Conservation (phyloP, 371 early-diverging fungal genomes). For the Dichotomocladium elegans region DNA sequence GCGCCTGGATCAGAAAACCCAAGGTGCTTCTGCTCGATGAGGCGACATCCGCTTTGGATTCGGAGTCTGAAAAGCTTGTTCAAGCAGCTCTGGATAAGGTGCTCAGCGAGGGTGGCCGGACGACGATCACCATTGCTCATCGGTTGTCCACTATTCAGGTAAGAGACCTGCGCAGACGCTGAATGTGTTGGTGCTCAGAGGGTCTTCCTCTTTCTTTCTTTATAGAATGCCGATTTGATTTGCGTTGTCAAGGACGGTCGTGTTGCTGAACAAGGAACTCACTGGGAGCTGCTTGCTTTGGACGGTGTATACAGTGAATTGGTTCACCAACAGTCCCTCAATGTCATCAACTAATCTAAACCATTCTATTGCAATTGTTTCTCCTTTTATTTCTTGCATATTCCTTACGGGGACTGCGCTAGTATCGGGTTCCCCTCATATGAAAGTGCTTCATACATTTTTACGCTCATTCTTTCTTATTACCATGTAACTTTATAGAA, state of each 20-base stretch:
- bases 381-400: too few relatives aligned
- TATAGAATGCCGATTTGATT: conserved; percentile 73
- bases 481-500: too few relatives aligned
- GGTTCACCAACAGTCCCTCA: conserved; percentile 26
- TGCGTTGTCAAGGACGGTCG: conserved; percentile 64
- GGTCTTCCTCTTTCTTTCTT: conserved; percentile 57
- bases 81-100: conserved; percentile 81
- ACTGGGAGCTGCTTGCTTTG: conserved; percentile 45
- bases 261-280: conserved; percentile 65
- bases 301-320: conserved; percentile 47
- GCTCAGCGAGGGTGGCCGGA: conserved; percentile 45
- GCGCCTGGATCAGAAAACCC: conserved; percentile 77
- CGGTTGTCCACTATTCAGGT: conserved; percentile 63
- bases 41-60: conserved; percentile 91
- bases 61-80: conserved; percentile 82
- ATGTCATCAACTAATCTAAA: not conserved
- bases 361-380: too few relatives aligned
- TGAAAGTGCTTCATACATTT: too few relatives aligned
- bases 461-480: too few relatives aligned
- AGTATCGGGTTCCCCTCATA: too few relatives aligned
- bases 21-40: conserved; percentile 90
- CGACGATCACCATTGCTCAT: conserved; percentile 67
- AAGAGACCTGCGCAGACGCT: conserved; percentile 40
- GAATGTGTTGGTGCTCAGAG: conserved; percentile 59
- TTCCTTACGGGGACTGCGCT: too few relatives aligned